phyloP scores from a whole-genome alignment of 495 filamentous ascomycete species.

The Letharia lupina region DNA sequence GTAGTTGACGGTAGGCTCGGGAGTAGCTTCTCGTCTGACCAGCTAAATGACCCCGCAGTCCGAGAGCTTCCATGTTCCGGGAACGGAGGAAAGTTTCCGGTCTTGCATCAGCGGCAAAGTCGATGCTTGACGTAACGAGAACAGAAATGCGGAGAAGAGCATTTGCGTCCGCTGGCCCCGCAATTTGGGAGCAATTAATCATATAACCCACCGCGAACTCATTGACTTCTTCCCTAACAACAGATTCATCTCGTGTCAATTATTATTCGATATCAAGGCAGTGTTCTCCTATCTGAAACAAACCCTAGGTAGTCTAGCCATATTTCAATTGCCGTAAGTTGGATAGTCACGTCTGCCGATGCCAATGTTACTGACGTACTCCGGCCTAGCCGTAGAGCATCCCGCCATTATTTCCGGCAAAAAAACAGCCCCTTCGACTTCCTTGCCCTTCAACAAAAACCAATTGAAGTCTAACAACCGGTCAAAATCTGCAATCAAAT shows the following conservation, averaged over 20 bases:
- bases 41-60: background rate
- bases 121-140: background rate
- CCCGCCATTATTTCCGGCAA: background rate
- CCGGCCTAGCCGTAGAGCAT: background rate
- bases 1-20: too few species aligned
- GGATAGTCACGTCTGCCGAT: background rate
- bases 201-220: background rate
- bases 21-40: background rate
- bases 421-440: background rate
- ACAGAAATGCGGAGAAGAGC: background rate
- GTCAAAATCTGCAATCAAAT: background rate
- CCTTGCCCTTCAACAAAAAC: background rate
- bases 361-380: background rate
- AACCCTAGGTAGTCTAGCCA: too few species aligned
- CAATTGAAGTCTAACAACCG: background rate
- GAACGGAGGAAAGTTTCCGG: background rate
- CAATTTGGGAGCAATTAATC: background rate
- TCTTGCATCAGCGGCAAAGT: background rate
- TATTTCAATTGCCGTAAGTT: background rate
- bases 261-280: too few species aligned
- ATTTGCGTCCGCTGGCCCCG: background rate
- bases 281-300: too few species aligned
- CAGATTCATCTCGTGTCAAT: too few species aligned
- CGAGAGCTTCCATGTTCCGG: background rate
- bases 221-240: too few species aligned